Evolutionary conservation across 2,329 filamentous ascomycete species (phyloP).

Genomic region (Alternaria ventricosa): DNA sequence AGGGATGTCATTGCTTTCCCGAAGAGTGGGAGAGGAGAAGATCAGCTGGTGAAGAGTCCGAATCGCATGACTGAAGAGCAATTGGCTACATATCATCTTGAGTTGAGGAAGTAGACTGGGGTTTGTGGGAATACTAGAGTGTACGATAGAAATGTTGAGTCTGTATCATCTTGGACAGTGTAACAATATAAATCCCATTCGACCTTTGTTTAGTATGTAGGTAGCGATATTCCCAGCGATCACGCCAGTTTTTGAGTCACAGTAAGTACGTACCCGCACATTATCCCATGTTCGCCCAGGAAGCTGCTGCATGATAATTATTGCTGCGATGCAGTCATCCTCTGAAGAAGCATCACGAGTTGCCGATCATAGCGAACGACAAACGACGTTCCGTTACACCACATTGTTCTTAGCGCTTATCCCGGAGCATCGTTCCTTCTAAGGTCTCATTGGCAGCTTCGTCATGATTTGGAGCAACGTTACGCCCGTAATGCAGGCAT

Average conservation of each 20-base stretch:
- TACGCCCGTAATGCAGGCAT: background rate
- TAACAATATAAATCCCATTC: no score
- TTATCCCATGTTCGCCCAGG: background rate
- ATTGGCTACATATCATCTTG: slow-evolving; percentile 65
- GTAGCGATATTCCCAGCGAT: no score
- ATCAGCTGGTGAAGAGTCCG: slow-evolving; percentile 81
- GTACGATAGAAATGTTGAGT: background rate
- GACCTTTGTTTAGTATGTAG: no score
- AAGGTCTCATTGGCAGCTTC: background rate
- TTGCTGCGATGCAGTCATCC: background rate
- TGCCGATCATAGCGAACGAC: background rate
- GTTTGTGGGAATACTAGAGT: background rate
- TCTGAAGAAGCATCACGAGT: background rate
- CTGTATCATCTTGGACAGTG: background rate
- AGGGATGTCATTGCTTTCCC: slow-evolving; percentile 97
- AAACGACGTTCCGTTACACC: background rate
- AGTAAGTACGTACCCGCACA: no score
- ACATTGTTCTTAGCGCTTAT: background rate
- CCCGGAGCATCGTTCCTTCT: background rate
- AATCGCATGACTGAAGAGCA: slow-evolving; percentile 68
- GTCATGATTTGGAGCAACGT: background rate
- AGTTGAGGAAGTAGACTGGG: slow-evolving; percentile 18
- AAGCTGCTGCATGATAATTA: background rate
- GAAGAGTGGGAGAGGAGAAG: slow-evolving; percentile 89
- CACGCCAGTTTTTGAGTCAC: no score